A percentile compares a stretch with the other conserved stretches of the same genome.
Evolutionary conservation across 208 protist species (phyloP).

Genomic region (Histomonas meleagridis): DNA sequence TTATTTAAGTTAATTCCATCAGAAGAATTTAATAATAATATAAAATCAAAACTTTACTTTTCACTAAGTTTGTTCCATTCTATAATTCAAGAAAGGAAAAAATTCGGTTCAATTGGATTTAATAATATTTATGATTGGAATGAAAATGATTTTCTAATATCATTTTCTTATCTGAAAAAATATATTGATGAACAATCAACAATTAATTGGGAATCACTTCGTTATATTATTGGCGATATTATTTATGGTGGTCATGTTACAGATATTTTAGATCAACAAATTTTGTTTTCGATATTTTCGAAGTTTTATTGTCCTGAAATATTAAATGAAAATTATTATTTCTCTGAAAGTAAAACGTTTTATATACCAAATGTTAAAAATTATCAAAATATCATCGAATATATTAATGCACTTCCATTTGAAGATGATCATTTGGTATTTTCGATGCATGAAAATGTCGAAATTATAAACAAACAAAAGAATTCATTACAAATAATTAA

Average conservation of each 20-base stretch:
- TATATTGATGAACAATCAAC: slow-evolving; percentile 79
- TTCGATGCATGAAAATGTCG: slow-evolving; percentile 87
- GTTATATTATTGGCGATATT: slow-evolving; percentile 90
- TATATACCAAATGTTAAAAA: background rate
- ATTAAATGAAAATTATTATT: slow-evolving; percentile 69
- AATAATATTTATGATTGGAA: slow-evolving; percentile 92
- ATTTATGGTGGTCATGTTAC: slow-evolving; percentile 94
- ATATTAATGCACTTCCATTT: slow-evolving; percentile 40
- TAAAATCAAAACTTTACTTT: slow-evolving; percentile 73
- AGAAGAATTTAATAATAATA: slow-evolving; percentile 36
- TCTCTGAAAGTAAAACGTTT: background rate
- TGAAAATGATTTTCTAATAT: slow-evolving; percentile 80
- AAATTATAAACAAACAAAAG: slow-evolving; percentile 74
- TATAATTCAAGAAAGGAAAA: slow-evolving; percentile 60
- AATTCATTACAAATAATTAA: background rate
- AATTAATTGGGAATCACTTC: slow-evolving; percentile 85
- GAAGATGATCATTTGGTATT: slow-evolving; percentile 80
- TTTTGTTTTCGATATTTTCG: slow-evolving; percentile 70
- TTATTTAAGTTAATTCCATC: slow-evolving; percentile 70
- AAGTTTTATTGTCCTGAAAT: slow-evolving; percentile 67
- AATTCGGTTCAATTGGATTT: slow-evolving; percentile 86
- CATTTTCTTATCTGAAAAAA: slow-evolving; percentile 74
- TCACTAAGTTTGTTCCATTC: slow-evolving; percentile 89
- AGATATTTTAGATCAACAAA: slow-evolving; percentile 80
- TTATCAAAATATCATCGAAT: background rate